A percentile compares a stretch with the other conserved stretches of the same genome.
These are phyloP conservation scores for Nicotiana paniculata DNA, from an alignment of 257 asterid species.

Conservation along the genomic window DNA sequence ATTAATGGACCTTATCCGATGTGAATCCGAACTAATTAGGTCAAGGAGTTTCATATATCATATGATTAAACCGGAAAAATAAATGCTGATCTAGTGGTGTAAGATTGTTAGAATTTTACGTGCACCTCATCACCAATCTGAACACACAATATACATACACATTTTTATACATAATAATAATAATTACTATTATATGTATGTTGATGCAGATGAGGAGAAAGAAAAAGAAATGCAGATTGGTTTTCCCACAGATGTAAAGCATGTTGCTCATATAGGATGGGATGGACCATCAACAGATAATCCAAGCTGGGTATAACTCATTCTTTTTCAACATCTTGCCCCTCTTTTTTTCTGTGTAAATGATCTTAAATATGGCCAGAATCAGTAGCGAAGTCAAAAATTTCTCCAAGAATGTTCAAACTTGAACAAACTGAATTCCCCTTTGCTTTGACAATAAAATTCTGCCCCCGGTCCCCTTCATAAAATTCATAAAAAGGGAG, in stretches of 20 bases:
- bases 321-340: too few relatives aligned
- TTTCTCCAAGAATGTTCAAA: too few relatives aligned
- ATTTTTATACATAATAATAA: not conserved
- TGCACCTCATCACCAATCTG: not conserved
- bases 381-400: too few relatives aligned
- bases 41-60: not conserved
- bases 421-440: too few relatives aligned
- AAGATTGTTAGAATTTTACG: too few relatives aligned
- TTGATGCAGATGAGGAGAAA: conserved; percentile 64
- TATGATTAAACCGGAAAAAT: not conserved
- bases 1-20: not conserved
- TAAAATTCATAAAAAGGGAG: too few relatives aligned
- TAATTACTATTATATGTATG: not conserved
- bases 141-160: not conserved
- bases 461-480: too few relatives aligned
- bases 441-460: too few relatives aligned
- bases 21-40: not conserved
- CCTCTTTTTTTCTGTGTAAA: too few relatives aligned
- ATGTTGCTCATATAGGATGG: conserved; percentile 96
- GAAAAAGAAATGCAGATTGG: conserved; percentile 77
- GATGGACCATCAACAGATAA: conserved; percentile 69
- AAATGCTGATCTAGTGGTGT: not conserved
- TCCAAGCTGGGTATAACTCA: conserved; percentile 63
- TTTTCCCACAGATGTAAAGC: conserved; percentile 92
- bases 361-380: too few relatives aligned